Conservation (phyloP, 768 basidiomycete genomes). For the Auricularia auricula-judae region DNA sequence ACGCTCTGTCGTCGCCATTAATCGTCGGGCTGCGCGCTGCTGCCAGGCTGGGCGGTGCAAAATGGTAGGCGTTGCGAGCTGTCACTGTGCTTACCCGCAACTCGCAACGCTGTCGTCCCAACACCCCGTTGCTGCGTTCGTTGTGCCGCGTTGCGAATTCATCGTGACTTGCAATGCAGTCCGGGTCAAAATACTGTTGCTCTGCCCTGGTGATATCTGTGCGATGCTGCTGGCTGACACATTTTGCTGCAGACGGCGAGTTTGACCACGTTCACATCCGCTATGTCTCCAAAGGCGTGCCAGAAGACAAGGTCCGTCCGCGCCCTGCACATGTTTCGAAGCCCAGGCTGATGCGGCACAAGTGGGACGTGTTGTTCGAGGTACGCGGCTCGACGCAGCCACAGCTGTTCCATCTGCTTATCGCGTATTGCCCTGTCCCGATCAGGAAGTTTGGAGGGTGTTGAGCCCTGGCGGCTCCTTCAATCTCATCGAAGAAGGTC, state of each 20-base stretch:
- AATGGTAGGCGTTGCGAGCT: too few species aligned
- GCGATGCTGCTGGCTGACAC: background rate
- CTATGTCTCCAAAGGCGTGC: conserved; percentile 61
- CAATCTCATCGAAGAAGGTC: conserved; percentile 67
- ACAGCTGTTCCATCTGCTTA: conserved; percentile 1
- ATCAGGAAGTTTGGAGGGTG: conserved; percentile 61
- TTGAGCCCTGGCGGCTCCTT: conserved; percentile 58
- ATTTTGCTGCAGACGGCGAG: conserved; percentile 39
- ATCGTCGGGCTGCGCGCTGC: too few species aligned
- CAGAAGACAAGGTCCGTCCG: conserved; percentile 52
- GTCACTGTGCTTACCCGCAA: too few species aligned
- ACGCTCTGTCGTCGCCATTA: too few species aligned
- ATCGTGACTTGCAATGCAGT: too few species aligned
- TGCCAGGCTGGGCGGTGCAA: too few species aligned
- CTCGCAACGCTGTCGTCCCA: too few species aligned
- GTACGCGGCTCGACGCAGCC: conserved; percentile 20
- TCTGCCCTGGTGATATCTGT: too few species aligned
- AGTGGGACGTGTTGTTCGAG: conserved; percentile 64
- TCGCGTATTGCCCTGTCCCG: background rate
- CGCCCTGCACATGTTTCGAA: background rate
- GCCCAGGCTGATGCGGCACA: background rate
- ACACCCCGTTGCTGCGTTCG: too few species aligned
- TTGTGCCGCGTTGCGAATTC: too few species aligned
- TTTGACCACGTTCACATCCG: conserved; percentile 76
- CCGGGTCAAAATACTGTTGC: too few species aligned